These are phyloP conservation scores for Castanopsis chinensis DNA, from an alignment of 306 rosid species.

Conservation along the genomic window DNA sequence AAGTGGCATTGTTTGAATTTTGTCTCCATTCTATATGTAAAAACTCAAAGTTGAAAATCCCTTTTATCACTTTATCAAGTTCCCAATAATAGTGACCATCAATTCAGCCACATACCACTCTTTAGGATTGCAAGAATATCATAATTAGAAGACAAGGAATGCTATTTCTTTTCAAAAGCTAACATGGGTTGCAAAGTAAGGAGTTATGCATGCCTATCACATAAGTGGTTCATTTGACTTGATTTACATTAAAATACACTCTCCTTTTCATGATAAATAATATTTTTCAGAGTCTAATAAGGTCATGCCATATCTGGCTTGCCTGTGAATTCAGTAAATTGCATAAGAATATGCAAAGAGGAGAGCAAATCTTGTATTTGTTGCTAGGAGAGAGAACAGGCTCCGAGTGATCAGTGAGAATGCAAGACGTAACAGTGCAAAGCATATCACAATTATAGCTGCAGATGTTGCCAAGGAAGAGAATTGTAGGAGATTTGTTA, in stretches of 20 bases:
- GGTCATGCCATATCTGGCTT: background rate
- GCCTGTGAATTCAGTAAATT: slow-evolving; percentile 55
- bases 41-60: too few species aligned
- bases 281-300: background rate
- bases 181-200: too few species aligned
- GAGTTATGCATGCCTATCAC: too few species aligned
- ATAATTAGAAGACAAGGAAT: background rate
- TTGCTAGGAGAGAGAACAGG: slow-evolving; percentile 75
- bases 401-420: slow-evolving; percentile 65
- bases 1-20: too few species aligned
- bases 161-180: background rate
- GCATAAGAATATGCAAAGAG: slow-evolving; percentile 87
- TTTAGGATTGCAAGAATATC: background rate
- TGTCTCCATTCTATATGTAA: too few species aligned
- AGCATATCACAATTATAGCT: slow-evolving; percentile 59
- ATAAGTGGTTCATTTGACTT: background rate
- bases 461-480: slow-evolving; percentile 96
- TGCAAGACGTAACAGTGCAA: slow-evolving; percentile 64
- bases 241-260: background rate
- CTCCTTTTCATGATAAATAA: too few species aligned
- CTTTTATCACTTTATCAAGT: too few species aligned
- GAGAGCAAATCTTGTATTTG: slow-evolving; percentile 65
- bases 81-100: too few species aligned
- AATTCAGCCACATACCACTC: background rate
- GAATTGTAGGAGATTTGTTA: slow-evolving; percentile 68